Percentiles rank a stretch among this genome's conserved stretches.
These are phyloP conservation scores for Agapanthus africanus DNA, from an alignment of 106 monocot genomes.

Conservation along the genomic window DNA sequence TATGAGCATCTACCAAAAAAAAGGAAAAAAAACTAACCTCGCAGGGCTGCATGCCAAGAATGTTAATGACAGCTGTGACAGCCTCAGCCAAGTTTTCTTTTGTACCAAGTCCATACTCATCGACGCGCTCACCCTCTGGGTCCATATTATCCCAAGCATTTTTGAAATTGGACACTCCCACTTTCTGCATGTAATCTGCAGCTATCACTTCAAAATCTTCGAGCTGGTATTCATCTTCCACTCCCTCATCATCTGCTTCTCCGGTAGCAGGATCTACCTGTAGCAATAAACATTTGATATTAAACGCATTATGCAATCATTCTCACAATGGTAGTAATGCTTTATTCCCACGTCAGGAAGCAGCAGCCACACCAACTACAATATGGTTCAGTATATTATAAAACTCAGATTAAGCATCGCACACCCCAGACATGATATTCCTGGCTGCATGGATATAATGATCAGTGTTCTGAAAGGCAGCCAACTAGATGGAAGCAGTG, in stretches of 20 bases:
- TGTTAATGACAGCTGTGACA: conserved; percentile 72
- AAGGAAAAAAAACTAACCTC: conserved; percentile 51
- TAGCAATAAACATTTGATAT: conserved; percentile 5
- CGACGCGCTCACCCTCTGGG: conserved; percentile 63
- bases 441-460: too few species aligned
- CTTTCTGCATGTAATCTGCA: conserved; percentile 82
- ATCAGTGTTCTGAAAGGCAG: too few species aligned
- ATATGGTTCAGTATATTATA: too few species aligned
- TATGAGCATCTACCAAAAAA: background rate
- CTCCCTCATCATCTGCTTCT: conserved; percentile 92
- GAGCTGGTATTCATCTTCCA: conserved; percentile 96
- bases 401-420: too few species aligned
- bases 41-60: conserved; percentile 97
- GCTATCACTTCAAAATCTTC: conserved; percentile 83
- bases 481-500: too few species aligned
- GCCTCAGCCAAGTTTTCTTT: conserved; percentile 83
- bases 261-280: conserved; percentile 87
- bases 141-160: conserved; percentile 95
- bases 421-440: too few species aligned
- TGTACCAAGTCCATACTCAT: conserved; percentile 92
- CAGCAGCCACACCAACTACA: too few species aligned
- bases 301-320: too few species aligned
- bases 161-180: conserved; percentile 79
- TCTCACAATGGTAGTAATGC: too few species aligned
- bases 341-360: too few species aligned